Percentiles rank a stretch among this genome's conserved stretches.
Conservation (phyloP, 495 filamentous ascomycete genomes). For the Hypoxylon trugodes region DNA sequence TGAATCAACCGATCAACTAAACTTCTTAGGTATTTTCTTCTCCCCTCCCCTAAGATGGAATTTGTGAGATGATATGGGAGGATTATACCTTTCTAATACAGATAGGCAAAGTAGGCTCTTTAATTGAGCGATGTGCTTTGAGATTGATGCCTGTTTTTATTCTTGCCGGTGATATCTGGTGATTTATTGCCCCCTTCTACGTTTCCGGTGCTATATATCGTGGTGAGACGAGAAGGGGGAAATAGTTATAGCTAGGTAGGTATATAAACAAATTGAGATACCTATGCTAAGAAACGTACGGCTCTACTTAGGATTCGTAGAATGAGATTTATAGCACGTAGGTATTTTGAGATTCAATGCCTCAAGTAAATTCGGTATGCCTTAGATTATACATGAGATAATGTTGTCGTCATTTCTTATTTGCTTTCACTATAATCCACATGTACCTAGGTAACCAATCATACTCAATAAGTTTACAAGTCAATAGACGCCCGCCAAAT, state of each 20-base stretch:
- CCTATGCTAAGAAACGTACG: too few relatives aligned
- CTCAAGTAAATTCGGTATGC: too few relatives aligned
- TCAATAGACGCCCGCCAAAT: too few relatives aligned
- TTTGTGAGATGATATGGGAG: slow-evolving; percentile 20
- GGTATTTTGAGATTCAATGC: too few relatives aligned
- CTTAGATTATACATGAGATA: too few relatives aligned
- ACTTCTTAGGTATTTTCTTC: too few relatives aligned
- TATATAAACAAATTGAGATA: background rate
- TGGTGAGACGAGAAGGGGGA: background rate
- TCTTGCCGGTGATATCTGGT: background rate
- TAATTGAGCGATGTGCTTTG: slow-evolving; percentile 24
- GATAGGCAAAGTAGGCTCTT: slow-evolving; percentile 33
- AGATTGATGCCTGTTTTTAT: background rate
- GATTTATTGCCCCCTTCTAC: background rate
- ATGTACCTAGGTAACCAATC: too few relatives aligned
- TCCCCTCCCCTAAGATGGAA: background rate
- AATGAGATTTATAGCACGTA: too few relatives aligned
- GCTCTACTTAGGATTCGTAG: too few relatives aligned
- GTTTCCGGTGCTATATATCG: background rate
- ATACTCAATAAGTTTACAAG: too few relatives aligned
- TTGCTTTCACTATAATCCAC: background rate
- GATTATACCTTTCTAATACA: slow-evolving; percentile 27
- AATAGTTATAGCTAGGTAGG: background rate
- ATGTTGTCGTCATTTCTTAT: too few relatives aligned
- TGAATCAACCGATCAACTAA: too few relatives aligned